These are phyloP conservation scores for Nissolia schottii DNA, from an alignment of 306 rosid genomes.

Conservation along the genomic window DNA sequence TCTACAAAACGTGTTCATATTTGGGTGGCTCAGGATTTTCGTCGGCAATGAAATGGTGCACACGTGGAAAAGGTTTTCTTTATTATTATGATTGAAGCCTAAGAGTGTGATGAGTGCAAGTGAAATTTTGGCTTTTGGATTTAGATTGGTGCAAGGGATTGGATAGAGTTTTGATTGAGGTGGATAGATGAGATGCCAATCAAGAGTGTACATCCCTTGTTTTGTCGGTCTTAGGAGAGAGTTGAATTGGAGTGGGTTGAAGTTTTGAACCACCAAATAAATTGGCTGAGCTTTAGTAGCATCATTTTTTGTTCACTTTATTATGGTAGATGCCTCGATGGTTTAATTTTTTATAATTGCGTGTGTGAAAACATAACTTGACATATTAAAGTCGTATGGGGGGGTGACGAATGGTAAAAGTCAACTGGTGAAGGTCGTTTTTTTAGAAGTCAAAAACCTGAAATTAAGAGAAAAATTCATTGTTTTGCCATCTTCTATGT, in stretches of 20 bases:
- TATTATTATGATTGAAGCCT: slow-evolving; percentile 5
- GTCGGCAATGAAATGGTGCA: slow-evolving; percentile 23
- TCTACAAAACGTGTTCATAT: slow-evolving; percentile 44
- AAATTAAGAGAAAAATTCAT: background rate
- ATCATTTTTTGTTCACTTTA: background rate
- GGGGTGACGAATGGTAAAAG: slow-evolving; percentile 1
- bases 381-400: slow-evolving; percentile 37
- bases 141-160: slow-evolving; percentile 20
- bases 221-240: slow-evolving; percentile 22
- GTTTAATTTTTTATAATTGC: background rate
- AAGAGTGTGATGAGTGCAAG: background rate
- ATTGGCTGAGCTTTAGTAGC: slow-evolving; percentile 42
- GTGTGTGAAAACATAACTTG: slow-evolving; percentile 26
- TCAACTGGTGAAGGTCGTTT: slow-evolving; percentile 5
- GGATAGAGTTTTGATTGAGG: slow-evolving; percentile 22
- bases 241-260: slow-evolving; percentile 41
- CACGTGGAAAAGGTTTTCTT: slow-evolving; percentile 25
- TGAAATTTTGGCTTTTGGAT: background rate
- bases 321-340: background rate
- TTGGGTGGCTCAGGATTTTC: slow-evolving; percentile 26
- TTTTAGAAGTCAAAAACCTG: background rate
- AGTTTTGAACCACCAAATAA: slow-evolving; percentile 54
- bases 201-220: slow-evolving; percentile 32
- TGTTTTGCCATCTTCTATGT: background rate
- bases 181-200: slow-evolving; percentile 33